These are phyloP conservation scores for Dendryphion nanum DNA, from an alignment of 2,329 filamentous ascomycete genomes.

Conservation along the genomic window DNA sequence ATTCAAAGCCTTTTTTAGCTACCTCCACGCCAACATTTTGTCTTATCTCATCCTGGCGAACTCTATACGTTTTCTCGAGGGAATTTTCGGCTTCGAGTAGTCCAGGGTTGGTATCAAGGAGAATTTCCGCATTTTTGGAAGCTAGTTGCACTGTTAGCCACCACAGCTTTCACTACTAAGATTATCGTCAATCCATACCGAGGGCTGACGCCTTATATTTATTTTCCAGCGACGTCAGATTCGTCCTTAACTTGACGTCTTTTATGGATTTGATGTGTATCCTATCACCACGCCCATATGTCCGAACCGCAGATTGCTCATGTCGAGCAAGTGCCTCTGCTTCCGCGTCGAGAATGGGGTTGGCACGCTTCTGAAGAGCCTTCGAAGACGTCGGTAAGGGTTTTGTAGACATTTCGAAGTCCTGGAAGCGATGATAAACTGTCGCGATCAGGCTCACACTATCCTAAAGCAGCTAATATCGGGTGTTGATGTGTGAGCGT, in stretches of 20 bases:
- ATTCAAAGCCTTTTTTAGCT: slow-evolving; percentile 88
- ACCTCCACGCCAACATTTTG: slow-evolving; percentile 74
- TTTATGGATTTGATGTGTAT: slow-evolving; percentile 72
- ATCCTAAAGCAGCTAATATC: too few relatives aligned
- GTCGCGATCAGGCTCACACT: too few relatives aligned
- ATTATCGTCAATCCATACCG: too few relatives aligned
- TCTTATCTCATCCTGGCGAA: slow-evolving; percentile 83
- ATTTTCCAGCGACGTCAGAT: slow-evolving; percentile 72
- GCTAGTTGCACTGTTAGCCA: too few relatives aligned
- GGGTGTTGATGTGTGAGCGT: too few relatives aligned
- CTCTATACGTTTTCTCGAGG: slow-evolving; percentile 88
- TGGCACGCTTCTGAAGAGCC: slow-evolving; percentile 21
- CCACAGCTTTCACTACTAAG: too few relatives aligned
- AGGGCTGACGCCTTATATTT: slow-evolving; percentile 82
- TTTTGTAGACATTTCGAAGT: background rate
- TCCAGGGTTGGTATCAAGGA: slow-evolving; percentile 81
- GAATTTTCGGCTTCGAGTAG: slow-evolving; percentile 87
- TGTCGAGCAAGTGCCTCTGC: slow-evolving; percentile 29
- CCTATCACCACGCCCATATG: slow-evolving; percentile 80
- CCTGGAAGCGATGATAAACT: too few relatives aligned
- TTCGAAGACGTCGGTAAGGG: slow-evolving; percentile 15
- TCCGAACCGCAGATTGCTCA: slow-evolving; percentile 58
- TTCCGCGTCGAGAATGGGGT: slow-evolving; percentile 25
- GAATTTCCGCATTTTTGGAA: slow-evolving; percentile 92
- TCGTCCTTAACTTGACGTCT: slow-evolving; percentile 86